Conservation (phyloP, 2,329 filamentous ascomycete genomes). For the Fusarium mundagurra region DNA sequence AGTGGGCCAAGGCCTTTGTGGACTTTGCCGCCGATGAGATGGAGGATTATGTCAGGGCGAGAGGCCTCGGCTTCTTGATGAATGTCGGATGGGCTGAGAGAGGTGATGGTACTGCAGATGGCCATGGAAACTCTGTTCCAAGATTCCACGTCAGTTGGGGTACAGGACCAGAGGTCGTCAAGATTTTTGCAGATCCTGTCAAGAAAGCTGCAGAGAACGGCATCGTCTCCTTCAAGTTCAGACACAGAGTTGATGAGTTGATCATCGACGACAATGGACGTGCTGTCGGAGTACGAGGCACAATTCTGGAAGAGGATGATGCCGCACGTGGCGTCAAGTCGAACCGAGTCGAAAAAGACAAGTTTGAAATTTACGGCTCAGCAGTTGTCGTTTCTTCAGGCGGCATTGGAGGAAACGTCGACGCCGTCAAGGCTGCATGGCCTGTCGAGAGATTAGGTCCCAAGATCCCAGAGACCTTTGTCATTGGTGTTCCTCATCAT, state of each 20-base stretch:
- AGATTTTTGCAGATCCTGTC: slow-evolving; percentile 67
- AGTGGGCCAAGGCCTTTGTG: slow-evolving; percentile 72
- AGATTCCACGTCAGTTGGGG: slow-evolving; percentile 72
- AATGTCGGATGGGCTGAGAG: slow-evolving; percentile 71
- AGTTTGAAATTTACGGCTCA: slow-evolving; percentile 63
- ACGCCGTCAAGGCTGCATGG: slow-evolving; percentile 67
- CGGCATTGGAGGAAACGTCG: slow-evolving; percentile 70
- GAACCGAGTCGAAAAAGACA: slow-evolving; percentile 57
- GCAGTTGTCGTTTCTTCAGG: slow-evolving; percentile 66
- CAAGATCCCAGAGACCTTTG: slow-evolving; percentile 64
- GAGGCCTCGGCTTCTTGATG: slow-evolving; percentile 62
- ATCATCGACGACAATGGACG: slow-evolving; percentile 63
- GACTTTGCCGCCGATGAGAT: slow-evolving; percentile 68
- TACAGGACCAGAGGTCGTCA: slow-evolving; percentile 67
- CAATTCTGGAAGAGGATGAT: slow-evolving; percentile 62
- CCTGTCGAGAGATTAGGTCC: slow-evolving; percentile 66
- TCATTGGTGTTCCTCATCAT: slow-evolving; percentile 69
- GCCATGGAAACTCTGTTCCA: slow-evolving; percentile 71
- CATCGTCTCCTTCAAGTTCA: slow-evolving; percentile 63
- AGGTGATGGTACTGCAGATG: slow-evolving; percentile 63
- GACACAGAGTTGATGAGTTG: slow-evolving; percentile 67
- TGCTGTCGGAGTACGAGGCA: slow-evolving; percentile 63
- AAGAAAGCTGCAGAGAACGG: slow-evolving; percentile 61
- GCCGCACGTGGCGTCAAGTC: slow-evolving; percentile 62
- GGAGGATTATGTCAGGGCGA: slow-evolving; percentile 65